Percentiles rank a stretch among this genome's conserved stretches.
phyloP scores from a whole-genome alignment of 768 basidiomycete species.

The Leccinum subtestaceum region DNA sequence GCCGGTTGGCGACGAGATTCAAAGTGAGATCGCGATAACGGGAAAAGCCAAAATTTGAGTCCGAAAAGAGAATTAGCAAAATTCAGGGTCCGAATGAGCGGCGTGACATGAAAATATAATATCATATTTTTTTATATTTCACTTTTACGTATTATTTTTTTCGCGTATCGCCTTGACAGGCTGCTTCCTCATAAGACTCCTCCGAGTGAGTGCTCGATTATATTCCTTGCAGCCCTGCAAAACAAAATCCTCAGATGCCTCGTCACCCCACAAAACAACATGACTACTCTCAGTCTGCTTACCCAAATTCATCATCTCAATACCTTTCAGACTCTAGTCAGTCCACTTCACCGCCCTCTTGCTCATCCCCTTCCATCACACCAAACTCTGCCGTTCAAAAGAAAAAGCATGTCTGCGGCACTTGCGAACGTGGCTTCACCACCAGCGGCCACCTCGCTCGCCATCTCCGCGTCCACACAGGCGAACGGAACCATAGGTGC shows the following conservation, averaged over 20 bases:
- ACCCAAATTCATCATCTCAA: slow-evolving; percentile 12
- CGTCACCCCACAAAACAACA: slow-evolving; percentile 32
- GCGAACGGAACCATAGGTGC: slow-evolving; percentile 89
- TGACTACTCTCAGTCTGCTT: slow-evolving; percentile 23
- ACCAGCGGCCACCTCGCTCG: slow-evolving; percentile 88
- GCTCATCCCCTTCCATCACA: background rate
- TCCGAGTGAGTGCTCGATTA: slow-evolving; percentile 23
- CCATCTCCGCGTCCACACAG: slow-evolving; percentile 87
- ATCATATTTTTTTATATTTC: slow-evolving; percentile 23
- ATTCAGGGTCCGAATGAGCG: slow-evolving; percentile 34
- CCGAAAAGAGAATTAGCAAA: slow-evolving; percentile 26
- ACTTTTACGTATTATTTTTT: slow-evolving; percentile 37
- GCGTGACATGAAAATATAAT: slow-evolving; percentile 23
- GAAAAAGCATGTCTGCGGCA: slow-evolving; percentile 59
- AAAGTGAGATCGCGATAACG: slow-evolving; percentile 30
- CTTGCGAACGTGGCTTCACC: slow-evolving; percentile 78
- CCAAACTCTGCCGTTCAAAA: slow-evolving; percentile 12
- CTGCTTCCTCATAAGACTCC: slow-evolving; percentile 35
- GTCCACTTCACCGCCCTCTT: slow-evolving; percentile 15
- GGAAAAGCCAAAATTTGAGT: slow-evolving; percentile 34
- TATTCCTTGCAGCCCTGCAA: slow-evolving; percentile 30
- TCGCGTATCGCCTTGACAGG: slow-evolving; percentile 36
- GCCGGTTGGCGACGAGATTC: slow-evolving; percentile 30
- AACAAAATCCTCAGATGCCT: slow-evolving; percentile 22
- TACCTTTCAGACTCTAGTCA: slow-evolving; percentile 29